Evolutionary conservation across 345 rosid genomes (phyloP).

Genomic region (Acer saccharum): DNA sequence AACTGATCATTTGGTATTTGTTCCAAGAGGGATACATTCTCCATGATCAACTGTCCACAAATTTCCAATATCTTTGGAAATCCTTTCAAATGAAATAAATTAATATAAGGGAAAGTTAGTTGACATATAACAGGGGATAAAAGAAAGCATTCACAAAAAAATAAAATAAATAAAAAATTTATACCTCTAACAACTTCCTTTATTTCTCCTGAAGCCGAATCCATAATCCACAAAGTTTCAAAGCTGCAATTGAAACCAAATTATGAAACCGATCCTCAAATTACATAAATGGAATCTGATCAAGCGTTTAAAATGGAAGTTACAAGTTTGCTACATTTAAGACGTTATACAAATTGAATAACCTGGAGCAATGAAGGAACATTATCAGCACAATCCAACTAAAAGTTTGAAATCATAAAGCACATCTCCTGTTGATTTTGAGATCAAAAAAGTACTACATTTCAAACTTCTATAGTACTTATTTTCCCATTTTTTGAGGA

Average conservation of each 20-base stretch:
- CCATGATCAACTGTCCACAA: slow-evolving; percentile 51
- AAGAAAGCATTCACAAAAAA: slow-evolving; percentile 17
- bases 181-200: slow-evolving; percentile 72
- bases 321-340: not conserved
- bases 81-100: slow-evolving; percentile 42
- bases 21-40: slow-evolving; percentile 64
- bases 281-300: slow-evolving; percentile 9
- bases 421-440: not conserved
- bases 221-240: slow-evolving; percentile 72
- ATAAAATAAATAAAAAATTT: slow-evolving; percentile 25
- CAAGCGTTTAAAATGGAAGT: slow-evolving; percentile 2
- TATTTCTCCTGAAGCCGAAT: slow-evolving; percentile 65
- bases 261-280: slow-evolving; percentile 10
- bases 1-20: slow-evolving; percentile 55
- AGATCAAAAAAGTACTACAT: not conserved
- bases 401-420: not conserved
- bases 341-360: not conserved
- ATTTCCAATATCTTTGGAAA: slow-evolving; percentile 51
- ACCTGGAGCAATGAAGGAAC: not conserved
- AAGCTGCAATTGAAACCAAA: slow-evolving; percentile 56
- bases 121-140: not conserved
- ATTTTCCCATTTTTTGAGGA: not conserved
- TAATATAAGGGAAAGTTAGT: slow-evolving; percentile 25
- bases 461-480: not conserved
- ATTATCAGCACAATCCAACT: not conserved